Evolutionary conservation across 2,329 filamentous ascomycete species (phyloP).

Genomic region (Penicillium sp.): DNA sequence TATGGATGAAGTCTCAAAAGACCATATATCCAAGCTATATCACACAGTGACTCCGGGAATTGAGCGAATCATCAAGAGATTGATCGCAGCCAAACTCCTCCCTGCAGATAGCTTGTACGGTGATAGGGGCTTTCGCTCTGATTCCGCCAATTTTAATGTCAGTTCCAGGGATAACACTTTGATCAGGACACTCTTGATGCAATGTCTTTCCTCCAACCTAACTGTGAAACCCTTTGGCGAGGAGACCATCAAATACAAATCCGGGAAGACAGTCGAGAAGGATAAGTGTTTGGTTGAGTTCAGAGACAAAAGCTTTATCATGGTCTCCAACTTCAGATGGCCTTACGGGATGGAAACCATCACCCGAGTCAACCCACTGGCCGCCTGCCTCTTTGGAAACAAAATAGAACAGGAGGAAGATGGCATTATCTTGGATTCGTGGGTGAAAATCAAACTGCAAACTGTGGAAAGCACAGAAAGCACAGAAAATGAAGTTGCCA

Average conservation of each 20-base stretch:
- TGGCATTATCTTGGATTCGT: neutral
- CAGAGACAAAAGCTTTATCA: neutral
- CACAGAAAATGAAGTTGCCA: neutral
- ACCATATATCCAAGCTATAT: neutral
- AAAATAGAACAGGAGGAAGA: neutral
- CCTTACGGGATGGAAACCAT: too few relatives aligned
- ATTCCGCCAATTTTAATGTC: conserved; percentile 40
- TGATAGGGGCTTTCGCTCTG: conserved; percentile 18
- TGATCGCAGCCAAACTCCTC: neutral
- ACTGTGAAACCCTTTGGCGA: conserved; percentile 14
- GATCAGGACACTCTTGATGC: conserved; percentile 48
- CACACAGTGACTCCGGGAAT: neutral
- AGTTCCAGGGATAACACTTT: conserved; percentile 45
- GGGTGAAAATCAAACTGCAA: neutral
- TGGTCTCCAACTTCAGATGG: neutral
- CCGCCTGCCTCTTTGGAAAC: neutral
- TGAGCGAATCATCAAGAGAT: neutral
- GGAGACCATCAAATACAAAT: neutral
- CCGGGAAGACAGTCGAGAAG: neutral
- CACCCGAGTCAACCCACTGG: neutral
- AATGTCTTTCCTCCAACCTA: conserved; percentile 49
- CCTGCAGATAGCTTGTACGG: neutral
- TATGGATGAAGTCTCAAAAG: neutral
- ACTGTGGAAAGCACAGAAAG: neutral
- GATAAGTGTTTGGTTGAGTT: neutral